Conservation (phyloP, 1,284 basidiomycete genomes). For the Ceratobasidium sp. region DNA sequence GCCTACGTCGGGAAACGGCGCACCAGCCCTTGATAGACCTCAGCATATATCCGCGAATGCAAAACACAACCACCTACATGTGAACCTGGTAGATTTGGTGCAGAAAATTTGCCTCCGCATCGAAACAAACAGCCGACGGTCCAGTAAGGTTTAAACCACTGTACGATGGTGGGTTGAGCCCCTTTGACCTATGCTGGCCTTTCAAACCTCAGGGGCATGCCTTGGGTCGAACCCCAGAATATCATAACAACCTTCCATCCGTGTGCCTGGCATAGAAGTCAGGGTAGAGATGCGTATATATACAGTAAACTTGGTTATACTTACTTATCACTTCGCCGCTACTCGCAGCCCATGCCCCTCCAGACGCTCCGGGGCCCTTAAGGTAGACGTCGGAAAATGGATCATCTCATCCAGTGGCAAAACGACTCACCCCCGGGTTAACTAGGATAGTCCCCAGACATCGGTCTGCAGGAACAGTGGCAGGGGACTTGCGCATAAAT, state of each 20-base stretch:
- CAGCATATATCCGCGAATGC: not conserved
- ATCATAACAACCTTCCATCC: not conserved
- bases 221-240: not conserved
- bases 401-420: not conserved
- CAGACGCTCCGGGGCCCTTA: not conserved
- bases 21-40: not conserved
- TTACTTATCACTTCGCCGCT: not conserved
- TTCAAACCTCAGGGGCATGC: not conserved
- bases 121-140: slow-evolving; percentile 19
- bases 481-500: slow-evolving; percentile 42
- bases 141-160: slow-evolving; percentile 29
- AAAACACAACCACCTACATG: not conserved
- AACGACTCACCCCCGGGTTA: slow-evolving; percentile 36
- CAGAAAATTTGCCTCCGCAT: slow-evolving; percentile 3
- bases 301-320: too few species aligned
- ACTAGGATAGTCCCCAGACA: slow-evolving; percentile 34
- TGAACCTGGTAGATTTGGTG: not conserved
- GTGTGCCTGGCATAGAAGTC: too few species aligned
- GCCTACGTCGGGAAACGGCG: slow-evolving; percentile 8
- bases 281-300: too few species aligned
- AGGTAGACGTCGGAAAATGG: not conserved
- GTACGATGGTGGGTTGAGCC: not conserved
- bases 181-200: too few species aligned
- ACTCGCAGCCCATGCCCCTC: not conserved
- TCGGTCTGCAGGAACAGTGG: slow-evolving; percentile 24